phyloP scores from a whole-genome alignment of 495 filamentous ascomycete genomes.

The Aspergillus nidulans region DNA sequence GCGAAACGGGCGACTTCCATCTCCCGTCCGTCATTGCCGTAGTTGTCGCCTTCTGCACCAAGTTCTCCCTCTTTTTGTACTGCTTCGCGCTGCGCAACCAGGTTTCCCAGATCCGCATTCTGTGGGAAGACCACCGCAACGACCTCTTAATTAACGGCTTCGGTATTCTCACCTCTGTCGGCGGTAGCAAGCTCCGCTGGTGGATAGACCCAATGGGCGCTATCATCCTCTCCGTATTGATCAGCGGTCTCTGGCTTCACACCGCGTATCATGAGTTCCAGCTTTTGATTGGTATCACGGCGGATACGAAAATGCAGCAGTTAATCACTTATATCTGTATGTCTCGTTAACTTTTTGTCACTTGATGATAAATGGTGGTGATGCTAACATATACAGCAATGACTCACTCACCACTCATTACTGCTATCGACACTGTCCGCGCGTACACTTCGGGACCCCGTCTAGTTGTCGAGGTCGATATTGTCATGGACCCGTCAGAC shows the following conservation, averaged over 20 bases:
- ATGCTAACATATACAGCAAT: too few relatives aligned
- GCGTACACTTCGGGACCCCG: slow-evolving; percentile 89
- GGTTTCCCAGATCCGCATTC: slow-evolving; percentile 85
- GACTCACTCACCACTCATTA: slow-evolving; percentile 79
- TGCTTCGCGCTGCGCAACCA: slow-evolving; percentile 86
- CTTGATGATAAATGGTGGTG: too few relatives aligned
- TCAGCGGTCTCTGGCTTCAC: slow-evolving; percentile 72
- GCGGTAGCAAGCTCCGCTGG: slow-evolving; percentile 82
- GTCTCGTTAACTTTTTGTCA: background rate
- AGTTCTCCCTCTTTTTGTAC: slow-evolving; percentile 80
- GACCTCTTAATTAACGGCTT: slow-evolving; percentile 87
- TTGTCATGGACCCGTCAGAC: slow-evolving; percentile 72
- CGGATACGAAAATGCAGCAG: slow-evolving; percentile 80
- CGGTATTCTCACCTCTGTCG: slow-evolving; percentile 83
- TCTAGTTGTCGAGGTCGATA: slow-evolving; percentile 84
- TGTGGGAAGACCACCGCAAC: slow-evolving; percentile 90
- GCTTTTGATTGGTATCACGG: slow-evolving; percentile 82
- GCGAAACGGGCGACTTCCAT: slow-evolving; percentile 53
- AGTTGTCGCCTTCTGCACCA: slow-evolving; percentile 77
- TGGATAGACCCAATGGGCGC: slow-evolving; percentile 95
- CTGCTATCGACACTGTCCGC: slow-evolving; percentile 87
- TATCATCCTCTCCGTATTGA: slow-evolving; percentile 72
- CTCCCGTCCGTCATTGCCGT: slow-evolving; percentile 85
- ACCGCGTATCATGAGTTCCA: slow-evolving; percentile 89
- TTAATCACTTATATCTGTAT: slow-evolving; percentile 82